These are phyloP conservation scores for Termitomyces sp. DNA, from an alignment of 768 basidiomycete genomes.

Conservation along the genomic window DNA sequence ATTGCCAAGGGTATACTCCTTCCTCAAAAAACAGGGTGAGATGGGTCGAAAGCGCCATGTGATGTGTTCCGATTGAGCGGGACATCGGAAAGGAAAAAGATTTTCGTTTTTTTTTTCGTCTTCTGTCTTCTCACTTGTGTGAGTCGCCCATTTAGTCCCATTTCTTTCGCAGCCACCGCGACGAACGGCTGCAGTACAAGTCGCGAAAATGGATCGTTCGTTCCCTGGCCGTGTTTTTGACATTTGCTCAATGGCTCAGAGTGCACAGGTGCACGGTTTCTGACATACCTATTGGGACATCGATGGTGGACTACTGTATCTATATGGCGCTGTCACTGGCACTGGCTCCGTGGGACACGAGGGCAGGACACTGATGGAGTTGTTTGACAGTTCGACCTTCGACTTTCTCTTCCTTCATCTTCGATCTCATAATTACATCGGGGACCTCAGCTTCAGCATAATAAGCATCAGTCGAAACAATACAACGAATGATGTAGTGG, in stretches of 20 bases:
- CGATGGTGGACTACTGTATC: background rate
- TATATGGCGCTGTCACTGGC: background rate
- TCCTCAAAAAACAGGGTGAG: too few species aligned
- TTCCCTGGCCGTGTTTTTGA: background rate
- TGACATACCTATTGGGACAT: background rate
- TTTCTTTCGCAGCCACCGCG: background rate
- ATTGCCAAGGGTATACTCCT: background rate
- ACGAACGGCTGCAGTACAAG: background rate
- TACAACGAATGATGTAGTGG: background rate
- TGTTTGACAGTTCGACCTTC: background rate
- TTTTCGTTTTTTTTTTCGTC: background rate
- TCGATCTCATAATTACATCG: too few species aligned
- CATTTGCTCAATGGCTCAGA: background rate
- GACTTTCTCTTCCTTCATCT: background rate
- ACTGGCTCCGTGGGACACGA: background rate
- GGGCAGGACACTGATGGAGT: too few species aligned
- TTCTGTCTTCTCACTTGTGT: background rate
- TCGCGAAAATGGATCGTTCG: background rate
- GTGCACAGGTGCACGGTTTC: background rate
- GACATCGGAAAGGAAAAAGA: background rate
- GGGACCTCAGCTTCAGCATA: background rate
- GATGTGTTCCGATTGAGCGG: background rate
- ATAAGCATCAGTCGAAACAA: background rate
- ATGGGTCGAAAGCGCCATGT: background rate
- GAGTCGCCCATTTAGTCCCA: background rate